A percentile compares a stretch with the other conserved stretches of the same genome.
Conservation (phyloP, 345 rosid species). For the Physaria fendleri region DNA sequence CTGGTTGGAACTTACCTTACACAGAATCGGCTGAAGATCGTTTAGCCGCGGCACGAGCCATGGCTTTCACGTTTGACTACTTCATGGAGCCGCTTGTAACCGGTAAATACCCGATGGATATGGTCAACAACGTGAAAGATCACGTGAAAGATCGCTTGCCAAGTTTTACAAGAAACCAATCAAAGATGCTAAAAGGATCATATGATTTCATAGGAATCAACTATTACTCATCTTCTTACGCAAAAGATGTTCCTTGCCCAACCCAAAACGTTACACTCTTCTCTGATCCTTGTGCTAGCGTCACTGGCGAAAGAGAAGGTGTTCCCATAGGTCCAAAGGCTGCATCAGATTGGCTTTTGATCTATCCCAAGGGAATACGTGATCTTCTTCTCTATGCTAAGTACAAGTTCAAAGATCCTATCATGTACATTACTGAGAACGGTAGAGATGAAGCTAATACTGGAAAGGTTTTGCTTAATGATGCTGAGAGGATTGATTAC, state of each 20-base stretch:
- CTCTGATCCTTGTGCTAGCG: background rate
- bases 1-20: background rate
- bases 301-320: background rate
- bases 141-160: background rate
- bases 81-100: background rate
- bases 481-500: background rate
- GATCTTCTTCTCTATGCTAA: background rate
- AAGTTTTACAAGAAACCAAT: background rate
- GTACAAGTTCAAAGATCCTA: background rate
- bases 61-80: background rate
- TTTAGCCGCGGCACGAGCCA: constrained; percentile 3
- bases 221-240: background rate
- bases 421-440: background rate
- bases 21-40: background rate
- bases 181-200: background rate
- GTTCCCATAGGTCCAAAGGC: background rate
- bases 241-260: background rate
- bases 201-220: constrained; percentile 1
- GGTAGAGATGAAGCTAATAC: background rate
- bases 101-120: background rate
- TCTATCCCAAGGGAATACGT: background rate
- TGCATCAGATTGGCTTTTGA: background rate
- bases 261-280: background rate
- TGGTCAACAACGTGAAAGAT: background rate
- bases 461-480: background rate